Base-by-base conservation (phyloP, 2,329 filamentous ascomycete species). In the Fusarium abutilonis region DNA sequence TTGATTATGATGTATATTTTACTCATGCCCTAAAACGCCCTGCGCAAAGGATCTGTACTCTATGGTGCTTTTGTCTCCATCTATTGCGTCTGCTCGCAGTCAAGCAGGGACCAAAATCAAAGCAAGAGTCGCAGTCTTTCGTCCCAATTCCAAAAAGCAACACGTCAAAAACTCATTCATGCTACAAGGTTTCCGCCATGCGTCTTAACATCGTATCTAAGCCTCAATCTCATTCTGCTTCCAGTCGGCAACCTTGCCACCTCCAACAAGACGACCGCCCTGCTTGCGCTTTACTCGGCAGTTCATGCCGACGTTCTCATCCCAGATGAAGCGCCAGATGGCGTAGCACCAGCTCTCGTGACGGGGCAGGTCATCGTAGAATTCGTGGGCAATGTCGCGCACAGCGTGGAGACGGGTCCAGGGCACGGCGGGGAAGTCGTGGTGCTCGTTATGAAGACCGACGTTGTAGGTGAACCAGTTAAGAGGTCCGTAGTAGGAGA, bases 391-490 rank as follows among this genome's bases (percentile, higher is more conserved):
- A 53, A 96, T 90, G 63, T 86, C 79, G 72, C 93, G 87, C 50
- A 99, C 81, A 72, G 83, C 83, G 51, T 89, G 90, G 35, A 99
- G 83, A 29, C 90, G 84, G 9, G 93, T 97, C 95, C 95, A 99
- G 0, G 95, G 94, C 42, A 99, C 86, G 43, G 95, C 95, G 10
- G 95, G 95, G 79, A 99, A 99, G 77, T 99, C 95, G 76, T 99
- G 95, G 78, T 99, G 95, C 82, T 99, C 95, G 75, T 99, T 99
- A 82, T 99, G 95, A 72, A 97, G 81, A 49, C 95, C 95, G 41
- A 99, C 95, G 70, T 99, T 99, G 83, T 98, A 99, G 1, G 93
- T 97, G 45, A 99, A 79, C 70, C 93, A 78, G 79, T 99, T 99
- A 65, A 98, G 84, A 1, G 90, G 86, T 0, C 95, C 95, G 75